Percentiles rank a stretch among this genome's conserved stretches.
phyloP scores from a whole-genome alignment of 805 yeast species.

The Zygoascus bituminiphila region DNA sequence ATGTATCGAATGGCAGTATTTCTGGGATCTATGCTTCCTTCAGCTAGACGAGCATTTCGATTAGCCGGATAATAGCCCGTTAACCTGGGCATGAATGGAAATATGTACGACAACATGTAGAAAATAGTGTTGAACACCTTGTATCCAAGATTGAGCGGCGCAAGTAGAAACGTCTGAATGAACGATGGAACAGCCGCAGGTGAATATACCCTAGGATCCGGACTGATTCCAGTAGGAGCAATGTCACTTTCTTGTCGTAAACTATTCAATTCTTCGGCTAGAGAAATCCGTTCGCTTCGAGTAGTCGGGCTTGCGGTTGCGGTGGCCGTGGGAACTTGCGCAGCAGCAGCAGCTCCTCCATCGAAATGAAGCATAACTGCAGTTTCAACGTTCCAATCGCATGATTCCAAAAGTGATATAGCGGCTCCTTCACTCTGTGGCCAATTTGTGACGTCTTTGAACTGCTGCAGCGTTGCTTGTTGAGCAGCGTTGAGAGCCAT shows the following conservation, averaged over 20 bases:
- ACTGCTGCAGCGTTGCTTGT: slow-evolving; percentile 20
- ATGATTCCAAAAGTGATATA: slow-evolving; percentile 23
- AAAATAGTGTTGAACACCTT: slow-evolving; percentile 25
- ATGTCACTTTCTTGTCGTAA: background rate
- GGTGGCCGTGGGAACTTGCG: slow-evolving; percentile 25
- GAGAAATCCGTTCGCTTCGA: slow-evolving; percentile 8
- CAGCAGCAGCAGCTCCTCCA: slow-evolving; percentile 2
- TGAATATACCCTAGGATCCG: slow-evolving; percentile 21
- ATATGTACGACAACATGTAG: slow-evolving; percentile 24
- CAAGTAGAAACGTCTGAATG: slow-evolving; percentile 26
- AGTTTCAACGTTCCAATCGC: slow-evolving; percentile 35
- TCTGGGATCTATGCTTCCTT: slow-evolving; percentile 39
- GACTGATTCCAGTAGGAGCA: slow-evolving; percentile 26
- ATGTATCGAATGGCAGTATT: slow-evolving; percentile 46
- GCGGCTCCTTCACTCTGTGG: slow-evolving; percentile 24
- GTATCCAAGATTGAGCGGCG: slow-evolving; percentile 30
- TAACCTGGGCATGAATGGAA: slow-evolving; percentile 33
- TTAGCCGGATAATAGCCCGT: slow-evolving; percentile 33
- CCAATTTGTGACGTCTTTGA: slow-evolving; percentile 29
- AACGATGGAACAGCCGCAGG: slow-evolving; percentile 20
- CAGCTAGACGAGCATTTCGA: slow-evolving; percentile 32
- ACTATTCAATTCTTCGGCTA: slow-evolving; percentile 13
- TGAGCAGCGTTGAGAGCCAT: slow-evolving; percentile 10
- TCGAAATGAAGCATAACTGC: slow-evolving; percentile 17
- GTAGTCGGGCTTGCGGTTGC: slow-evolving; percentile 7